Evolutionary conservation across 805 yeast genomes (phyloP).

Genomic region (Pichia nanzhaoensis): DNA sequence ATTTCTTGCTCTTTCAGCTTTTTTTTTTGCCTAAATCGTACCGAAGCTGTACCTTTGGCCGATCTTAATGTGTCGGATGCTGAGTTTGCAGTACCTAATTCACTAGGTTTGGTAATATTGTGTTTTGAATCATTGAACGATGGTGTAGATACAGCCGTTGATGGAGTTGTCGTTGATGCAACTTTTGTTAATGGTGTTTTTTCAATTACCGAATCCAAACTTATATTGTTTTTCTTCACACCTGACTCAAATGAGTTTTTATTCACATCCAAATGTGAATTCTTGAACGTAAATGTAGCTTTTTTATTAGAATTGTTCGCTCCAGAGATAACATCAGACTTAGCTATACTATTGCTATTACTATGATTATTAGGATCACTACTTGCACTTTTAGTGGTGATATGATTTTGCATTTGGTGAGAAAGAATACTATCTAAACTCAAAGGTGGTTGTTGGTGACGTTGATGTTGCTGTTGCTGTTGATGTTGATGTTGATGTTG

Average conservation of each 20-base stretch:
- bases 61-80: not conserved
- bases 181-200: not conserved
- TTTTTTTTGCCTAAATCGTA: conserved; percentile 87
- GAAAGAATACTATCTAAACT: conserved; percentile 3
- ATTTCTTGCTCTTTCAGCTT: conserved; percentile 87
- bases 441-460: conserved; percentile 1
- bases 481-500: conserved; percentile 3
- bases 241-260: conserved; percentile 1
- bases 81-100: not conserved
- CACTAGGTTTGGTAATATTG: not conserved
- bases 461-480: not conserved
- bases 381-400: not conserved
- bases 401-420: not conserved
- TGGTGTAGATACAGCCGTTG: not conserved
- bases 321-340: no score
- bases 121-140: not conserved
- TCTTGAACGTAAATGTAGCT: conserved; percentile 7
- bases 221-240: conserved; percentile 1
- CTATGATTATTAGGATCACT: not conserved
- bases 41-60: conserved; percentile 56
- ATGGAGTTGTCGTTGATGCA: not conserved
- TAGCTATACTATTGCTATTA: not conserved
- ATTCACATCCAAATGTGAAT: conserved; percentile 10
- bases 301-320: not conserved
- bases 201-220: not conserved